Evolutionary conservation across 208 protist genomes (phyloP).

Genomic region (Wallacemonas rigidus): DNA sequence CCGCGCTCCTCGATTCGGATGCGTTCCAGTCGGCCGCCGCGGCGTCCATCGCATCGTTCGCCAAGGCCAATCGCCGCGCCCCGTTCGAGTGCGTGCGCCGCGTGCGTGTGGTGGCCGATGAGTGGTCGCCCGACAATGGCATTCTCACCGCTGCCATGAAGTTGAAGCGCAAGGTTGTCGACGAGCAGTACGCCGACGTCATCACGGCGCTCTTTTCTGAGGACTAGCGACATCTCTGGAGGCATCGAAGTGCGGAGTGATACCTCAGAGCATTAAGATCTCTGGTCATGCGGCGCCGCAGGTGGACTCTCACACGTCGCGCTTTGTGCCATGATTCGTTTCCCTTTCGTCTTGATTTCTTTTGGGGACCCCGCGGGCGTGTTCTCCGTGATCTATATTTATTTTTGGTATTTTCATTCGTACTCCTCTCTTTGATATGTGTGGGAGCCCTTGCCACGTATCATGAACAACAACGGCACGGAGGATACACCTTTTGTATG

Average conservation of each 20-base stretch:
- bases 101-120: slow-evolving; percentile 58
- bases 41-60: slow-evolving; percentile 37
- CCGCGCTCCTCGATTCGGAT: slow-evolving; percentile 7
- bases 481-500: too few species aligned
- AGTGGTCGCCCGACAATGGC: slow-evolving; percentile 87
- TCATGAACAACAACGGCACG: too few species aligned
- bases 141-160: slow-evolving; percentile 81
- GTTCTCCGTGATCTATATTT: too few species aligned
- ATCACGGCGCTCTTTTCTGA: slow-evolving; percentile 73
- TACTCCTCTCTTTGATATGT: too few species aligned
- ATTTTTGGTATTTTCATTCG: too few species aligned
- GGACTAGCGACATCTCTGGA: slow-evolving; percentile 17
- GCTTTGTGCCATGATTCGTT: too few species aligned
- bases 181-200: slow-evolving; percentile 51
- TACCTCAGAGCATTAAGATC: slow-evolving; percentile 33
- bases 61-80: slow-evolving; percentile 30
- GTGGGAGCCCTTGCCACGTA: too few species aligned
- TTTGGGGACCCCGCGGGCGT: too few species aligned
- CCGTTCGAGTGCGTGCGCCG: slow-evolving; percentile 66
- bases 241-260: background rate
- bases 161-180: slow-evolving; percentile 71
- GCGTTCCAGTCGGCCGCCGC: slow-evolving; percentile 41
- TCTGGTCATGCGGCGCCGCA: slow-evolving; percentile 21
- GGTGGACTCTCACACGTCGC: background rate
- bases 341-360: too few species aligned